A percentile compares a stretch with the other conserved stretches of the same genome.
phyloP scores from a whole-genome alignment of 495 filamentous ascomycete species.

The Bacidia gigantensis region DNA sequence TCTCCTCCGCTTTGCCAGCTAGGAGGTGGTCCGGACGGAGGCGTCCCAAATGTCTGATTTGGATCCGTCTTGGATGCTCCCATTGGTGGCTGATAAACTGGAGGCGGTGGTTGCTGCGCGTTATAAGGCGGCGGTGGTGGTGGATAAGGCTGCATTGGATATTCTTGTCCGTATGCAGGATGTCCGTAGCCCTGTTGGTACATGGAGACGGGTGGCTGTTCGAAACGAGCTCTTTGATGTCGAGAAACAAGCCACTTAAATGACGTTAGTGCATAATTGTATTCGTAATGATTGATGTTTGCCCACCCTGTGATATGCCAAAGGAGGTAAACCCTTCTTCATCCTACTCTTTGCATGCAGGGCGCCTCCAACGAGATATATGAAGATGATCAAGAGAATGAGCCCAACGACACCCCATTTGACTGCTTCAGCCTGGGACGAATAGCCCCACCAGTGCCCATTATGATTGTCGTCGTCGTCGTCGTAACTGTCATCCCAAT shows the following conservation, averaged over 20 bases:
- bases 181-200: slow-evolving; percentile 23
- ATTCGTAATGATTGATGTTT: background rate
- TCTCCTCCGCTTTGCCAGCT: slow-evolving; percentile 2
- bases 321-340: slow-evolving; percentile 42
- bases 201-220: slow-evolving; percentile 29
- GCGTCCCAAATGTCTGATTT: slow-evolving; percentile 25
- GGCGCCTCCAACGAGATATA: slow-evolving; percentile 45
- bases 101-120: slow-evolving; percentile 31
- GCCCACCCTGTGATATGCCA: slow-evolving; percentile 55
- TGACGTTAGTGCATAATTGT: slow-evolving; percentile 2
- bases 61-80: slow-evolving; percentile 45
- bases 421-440: slow-evolving; percentile 37
- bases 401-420: slow-evolving; percentile 54
- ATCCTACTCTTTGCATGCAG: slow-evolving; percentile 52
- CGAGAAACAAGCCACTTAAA: slow-evolving; percentile 50
- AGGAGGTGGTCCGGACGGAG: slow-evolving; percentile 14
- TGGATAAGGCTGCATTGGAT: slow-evolving; percentile 43
- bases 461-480: slow-evolving; percentile 4
- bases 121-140: slow-evolving; percentile 37
- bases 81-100: slow-evolving; percentile 40
- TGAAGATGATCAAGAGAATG: slow-evolving; percentile 35
- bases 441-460: slow-evolving; percentile 6
- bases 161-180: slow-evolving; percentile 26
- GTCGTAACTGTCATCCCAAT: background rate
- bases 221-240: slow-evolving; percentile 35